These are phyloP conservation scores for Funneliformis geosporum DNA, from an alignment of 192 early-diverging fungal genomes.

Conservation along the genomic window DNA sequence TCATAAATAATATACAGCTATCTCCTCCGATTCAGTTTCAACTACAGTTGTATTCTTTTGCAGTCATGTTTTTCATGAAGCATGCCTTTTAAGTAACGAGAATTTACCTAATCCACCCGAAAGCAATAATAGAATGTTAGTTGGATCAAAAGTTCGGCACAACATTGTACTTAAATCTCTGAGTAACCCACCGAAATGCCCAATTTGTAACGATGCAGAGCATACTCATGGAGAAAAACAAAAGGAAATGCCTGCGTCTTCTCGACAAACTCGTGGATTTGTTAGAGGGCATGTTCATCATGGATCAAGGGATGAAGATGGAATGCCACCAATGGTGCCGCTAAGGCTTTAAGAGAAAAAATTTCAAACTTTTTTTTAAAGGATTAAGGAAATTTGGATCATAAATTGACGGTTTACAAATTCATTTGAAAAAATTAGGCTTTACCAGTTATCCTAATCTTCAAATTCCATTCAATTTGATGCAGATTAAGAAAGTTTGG, in stretches of 20 bases:
- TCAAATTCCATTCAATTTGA: too few relatives aligned
- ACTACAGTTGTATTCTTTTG: slow-evolving; percentile 88
- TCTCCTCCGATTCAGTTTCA: not conserved
- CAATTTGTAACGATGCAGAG: slow-evolving; percentile 52
- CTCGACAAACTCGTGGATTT: slow-evolving; percentile 23
- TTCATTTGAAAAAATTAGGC: too few relatives aligned
- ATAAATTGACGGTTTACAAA: too few relatives aligned
- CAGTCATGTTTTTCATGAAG: slow-evolving; percentile 83
- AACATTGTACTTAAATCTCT: slow-evolving; percentile 47
- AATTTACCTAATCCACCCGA: slow-evolving; percentile 36
- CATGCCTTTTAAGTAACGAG: slow-evolving; percentile 71
- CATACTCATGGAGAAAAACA: slow-evolving; percentile 27
- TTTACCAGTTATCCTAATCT: too few relatives aligned
- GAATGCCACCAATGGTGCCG: slow-evolving; percentile 34
- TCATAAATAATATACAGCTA: slow-evolving; percentile 27
- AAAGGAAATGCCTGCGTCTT: not conserved
- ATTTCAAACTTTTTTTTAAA: too few relatives aligned
- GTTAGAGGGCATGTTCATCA: not conserved
- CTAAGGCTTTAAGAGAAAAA: slow-evolving; percentile 25
- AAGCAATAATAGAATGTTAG: slow-evolving; percentile 26
- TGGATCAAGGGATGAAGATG: slow-evolving; percentile 25
- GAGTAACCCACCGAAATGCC: slow-evolving; percentile 45
- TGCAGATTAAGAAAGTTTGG: too few relatives aligned
- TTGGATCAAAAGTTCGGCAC: slow-evolving; percentile 54
- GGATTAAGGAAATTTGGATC: too few relatives aligned